Conservation (phyloP, 2,329 filamentous ascomycete species). For the Aspergillus felis region DNA sequence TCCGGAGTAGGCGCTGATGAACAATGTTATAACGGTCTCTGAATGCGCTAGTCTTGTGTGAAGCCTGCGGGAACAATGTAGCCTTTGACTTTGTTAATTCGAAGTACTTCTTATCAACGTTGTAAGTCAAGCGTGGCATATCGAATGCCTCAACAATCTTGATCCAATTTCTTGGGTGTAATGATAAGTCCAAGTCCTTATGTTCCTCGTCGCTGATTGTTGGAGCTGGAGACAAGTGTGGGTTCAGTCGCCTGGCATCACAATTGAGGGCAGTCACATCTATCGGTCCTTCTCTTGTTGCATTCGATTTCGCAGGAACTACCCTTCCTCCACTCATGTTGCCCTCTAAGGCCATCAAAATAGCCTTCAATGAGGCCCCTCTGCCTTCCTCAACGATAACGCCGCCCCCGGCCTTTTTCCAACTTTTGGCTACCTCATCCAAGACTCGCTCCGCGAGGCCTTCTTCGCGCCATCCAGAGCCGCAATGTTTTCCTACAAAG, state of each 20-base stretch:
- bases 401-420: constrained; percentile 85
- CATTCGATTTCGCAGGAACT: constrained; percentile 45
- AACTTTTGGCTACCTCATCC: constrained; percentile 84
- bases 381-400: constrained; percentile 85
- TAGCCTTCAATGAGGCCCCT: constrained; percentile 64
- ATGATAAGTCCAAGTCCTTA: constrained; percentile 58
- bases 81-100: constrained; percentile 66
- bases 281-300: constrained; percentile 17
- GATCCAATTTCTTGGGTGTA: constrained; percentile 76
- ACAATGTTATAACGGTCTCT: constrained; percentile 88
- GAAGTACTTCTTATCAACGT: constrained; percentile 75
- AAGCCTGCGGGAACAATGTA: constrained; percentile 69
- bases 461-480: constrained; percentile 93
- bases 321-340: constrained; percentile 79
- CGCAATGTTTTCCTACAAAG: constrained; percentile 91
- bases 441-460: constrained; percentile 87
- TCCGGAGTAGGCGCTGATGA: constrained; percentile 85
- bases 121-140: constrained; percentile 60
- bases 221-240: constrained; percentile 12
- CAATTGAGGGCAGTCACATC: constrained; percentile 43
- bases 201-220: constrained; percentile 52
- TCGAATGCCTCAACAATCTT: constrained; percentile 80
- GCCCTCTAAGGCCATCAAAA: constrained; percentile 77
- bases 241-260: constrained; percentile 48
- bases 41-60: constrained; percentile 80